Conservation (phyloP, 768 basidiomycete genomes). For the Leucocoprinus leucothites region DNA sequence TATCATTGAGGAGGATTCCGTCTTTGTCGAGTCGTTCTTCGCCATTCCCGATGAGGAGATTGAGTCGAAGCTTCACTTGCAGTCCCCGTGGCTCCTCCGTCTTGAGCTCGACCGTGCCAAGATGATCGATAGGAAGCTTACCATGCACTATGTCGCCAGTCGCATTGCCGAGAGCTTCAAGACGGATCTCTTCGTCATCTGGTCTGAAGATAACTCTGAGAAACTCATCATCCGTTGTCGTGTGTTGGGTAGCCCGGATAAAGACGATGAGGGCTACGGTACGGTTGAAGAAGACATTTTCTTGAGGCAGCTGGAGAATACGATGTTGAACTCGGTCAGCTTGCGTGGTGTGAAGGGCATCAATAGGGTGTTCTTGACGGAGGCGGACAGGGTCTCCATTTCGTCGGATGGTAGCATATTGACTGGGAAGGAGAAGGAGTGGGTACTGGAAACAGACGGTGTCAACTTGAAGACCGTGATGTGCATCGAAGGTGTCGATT, state of each 20-base stretch:
- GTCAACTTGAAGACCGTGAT: conserved; percentile 95
- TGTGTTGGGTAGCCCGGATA: conserved; percentile 79
- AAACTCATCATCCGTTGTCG: conserved; percentile 97
- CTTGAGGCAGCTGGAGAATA: conserved; percentile 92
- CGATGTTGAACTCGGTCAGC: conserved; percentile 93
- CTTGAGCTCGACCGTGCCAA: conserved; percentile 95
- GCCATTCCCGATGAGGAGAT: conserved; percentile 98
- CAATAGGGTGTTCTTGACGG: conserved; percentile 88
- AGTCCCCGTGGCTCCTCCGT: conserved; percentile 97
- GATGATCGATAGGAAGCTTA: conserved; percentile 96
- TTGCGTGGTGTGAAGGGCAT: conserved; percentile 92
- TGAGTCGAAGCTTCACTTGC: conserved; percentile 83
- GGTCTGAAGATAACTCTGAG: conserved; percentile 98
- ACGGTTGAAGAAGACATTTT: conserved; percentile 91
- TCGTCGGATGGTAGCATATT: conserved; percentile 64
- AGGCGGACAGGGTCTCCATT: conserved; percentile 76
- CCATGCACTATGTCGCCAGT: conserved; percentile 92
- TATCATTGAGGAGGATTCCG: conserved; percentile 92
- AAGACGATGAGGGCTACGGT: conserved; percentile 78
- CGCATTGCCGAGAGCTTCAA: conserved; percentile 94
- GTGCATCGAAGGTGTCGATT: conserved; percentile 94
- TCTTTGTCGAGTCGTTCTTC: conserved; percentile 99
- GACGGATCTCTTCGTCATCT: conserved; percentile 95
- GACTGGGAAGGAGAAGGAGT: conserved; percentile 71
- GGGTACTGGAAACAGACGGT: conserved; percentile 97